These are phyloP conservation scores for Apiotrichum domesticum DNA, from an alignment of 1,284 basidiomycete species.

Conservation along the genomic window DNA sequence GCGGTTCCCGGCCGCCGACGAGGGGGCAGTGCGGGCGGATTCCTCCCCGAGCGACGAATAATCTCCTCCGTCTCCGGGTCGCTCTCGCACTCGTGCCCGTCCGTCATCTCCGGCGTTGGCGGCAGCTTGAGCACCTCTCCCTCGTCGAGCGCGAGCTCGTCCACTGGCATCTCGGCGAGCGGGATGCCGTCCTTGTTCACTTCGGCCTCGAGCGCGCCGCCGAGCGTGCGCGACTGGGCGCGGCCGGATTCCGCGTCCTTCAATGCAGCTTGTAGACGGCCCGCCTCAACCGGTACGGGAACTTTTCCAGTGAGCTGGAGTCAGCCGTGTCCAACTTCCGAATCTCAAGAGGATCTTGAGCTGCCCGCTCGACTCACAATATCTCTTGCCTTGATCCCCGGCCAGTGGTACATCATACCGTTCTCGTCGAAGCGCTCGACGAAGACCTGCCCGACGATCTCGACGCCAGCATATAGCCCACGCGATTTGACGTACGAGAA, in stretches of 20 bases:
- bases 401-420: conserved; percentile 46
- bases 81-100: conserved; percentile 36
- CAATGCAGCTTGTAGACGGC: conserved; percentile 47
- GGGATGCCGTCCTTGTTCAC: conserved; percentile 19
- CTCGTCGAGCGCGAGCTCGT: conserved; percentile 26
- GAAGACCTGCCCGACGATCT: conserved; percentile 51
- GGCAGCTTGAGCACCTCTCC: conserved; percentile 50
- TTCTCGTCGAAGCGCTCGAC: conserved; percentile 47
- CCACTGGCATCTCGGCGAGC: not conserved
- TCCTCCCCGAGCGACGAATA: conserved; percentile 22
- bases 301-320: conserved; percentile 47
- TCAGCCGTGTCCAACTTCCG: not conserved
- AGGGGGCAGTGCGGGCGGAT: conserved; percentile 28
- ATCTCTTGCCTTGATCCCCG: conserved; percentile 46
- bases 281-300: conserved; percentile 47
- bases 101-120: conserved; percentile 47
- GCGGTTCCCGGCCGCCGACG: conserved; percentile 7
- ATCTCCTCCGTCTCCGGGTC: conserved; percentile 39
- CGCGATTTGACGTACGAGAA: conserved; percentile 46
- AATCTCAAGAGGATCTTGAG: too few species aligned
- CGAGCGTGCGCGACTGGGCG: conserved; percentile 46
- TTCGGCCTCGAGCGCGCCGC: conserved; percentile 35
- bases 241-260: conserved; percentile 52
- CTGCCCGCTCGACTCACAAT: conserved; percentile 34
- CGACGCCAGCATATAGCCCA: conserved; percentile 50